Conservation (phyloP, 805 yeast genomes). For the Jamesozyma jinghongensis region DNA sequence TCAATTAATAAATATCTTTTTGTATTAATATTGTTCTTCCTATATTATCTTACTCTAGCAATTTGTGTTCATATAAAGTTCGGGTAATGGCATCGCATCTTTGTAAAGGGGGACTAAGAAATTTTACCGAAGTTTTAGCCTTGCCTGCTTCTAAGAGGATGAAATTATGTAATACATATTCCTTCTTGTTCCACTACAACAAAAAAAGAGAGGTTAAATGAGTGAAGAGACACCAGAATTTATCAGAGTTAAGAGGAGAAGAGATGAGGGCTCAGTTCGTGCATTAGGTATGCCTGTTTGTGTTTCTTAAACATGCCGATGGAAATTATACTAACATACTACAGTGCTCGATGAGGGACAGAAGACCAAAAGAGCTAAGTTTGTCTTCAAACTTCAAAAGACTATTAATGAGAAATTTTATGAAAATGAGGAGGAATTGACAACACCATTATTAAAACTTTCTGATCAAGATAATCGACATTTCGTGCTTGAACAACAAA, state of each 20-base stretch:
- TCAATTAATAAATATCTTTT: no score
- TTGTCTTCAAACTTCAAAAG: slow-evolving; percentile 40
- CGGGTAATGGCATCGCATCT: not conserved
- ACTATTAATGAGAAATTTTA: slow-evolving; percentile 34
- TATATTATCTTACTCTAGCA: no score
- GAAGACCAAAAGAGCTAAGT: slow-evolving; percentile 27
- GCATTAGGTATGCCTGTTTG: slow-evolving; percentile 55
- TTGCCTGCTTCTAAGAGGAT: no score
- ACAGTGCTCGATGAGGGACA: slow-evolving; percentile 30
- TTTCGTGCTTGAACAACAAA: slow-evolving; percentile 26
- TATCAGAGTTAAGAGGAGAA: slow-evolving; percentile 75
- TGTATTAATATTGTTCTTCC: no score
- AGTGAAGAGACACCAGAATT: slow-evolving; percentile 40
- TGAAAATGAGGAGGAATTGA: slow-evolving; percentile 20
- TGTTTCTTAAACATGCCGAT: not conserved
- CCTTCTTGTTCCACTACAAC: no score
- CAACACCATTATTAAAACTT: slow-evolving; percentile 23
- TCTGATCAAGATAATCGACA: slow-evolving; percentile 19
- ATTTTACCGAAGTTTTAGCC: no score
- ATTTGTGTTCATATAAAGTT: not conserved
- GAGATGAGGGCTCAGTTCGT: slow-evolving; percentile 81
- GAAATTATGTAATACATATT: no score
- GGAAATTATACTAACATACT: not conserved
- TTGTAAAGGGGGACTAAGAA: not conserved
- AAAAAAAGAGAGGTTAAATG: slow-evolving; percentile 4